Base-by-base conservation (phyloP, 768 basidiomycete genomes). In the Lentinula sp. region DNA sequence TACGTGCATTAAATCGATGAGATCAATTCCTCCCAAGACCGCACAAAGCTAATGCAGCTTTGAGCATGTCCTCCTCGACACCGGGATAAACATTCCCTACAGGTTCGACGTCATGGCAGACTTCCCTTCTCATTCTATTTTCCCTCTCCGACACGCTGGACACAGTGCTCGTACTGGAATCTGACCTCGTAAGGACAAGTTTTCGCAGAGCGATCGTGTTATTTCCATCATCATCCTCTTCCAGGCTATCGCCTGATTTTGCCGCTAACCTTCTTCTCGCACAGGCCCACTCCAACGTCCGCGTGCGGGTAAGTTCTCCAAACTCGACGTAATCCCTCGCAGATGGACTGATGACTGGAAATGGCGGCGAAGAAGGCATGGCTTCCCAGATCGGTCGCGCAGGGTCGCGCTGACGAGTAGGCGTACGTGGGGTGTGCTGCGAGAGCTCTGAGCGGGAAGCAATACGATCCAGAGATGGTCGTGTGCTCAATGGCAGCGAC, bases 281-380 rank as follows among this genome's bases (percentile, higher is more conserved):
- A 70, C 88, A 90, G 0, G 88, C 88, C 87, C 87, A 89, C 66
- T 90, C 89, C 60, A 91, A 74, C 11, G 87, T 86, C 34, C 78
- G 78, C 23, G 80, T 76, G 18, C 73, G 74, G 65, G 79, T 78
- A 37, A 76, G 74, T 43, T 77, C 75, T 21, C 77, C 78, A 56
- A 81, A 79, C 28, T 79, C 78, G 64, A 82, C 74, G 56, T 76
- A 79, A 48, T 80, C 80, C 60, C 75, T 72, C 2, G 75, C 72
- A 15, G 69, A 70, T 0, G 86, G 85, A 62, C 84, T 84, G 42
- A 78, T 76, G 4, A 82, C 80, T 7, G 79, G 75, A 2, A 76
- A 77, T 37, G 84, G 73, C 1, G 89, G 89, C 0, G 85, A 87
- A 1, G 84, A 86, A 52, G 83, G 84, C 78, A 88, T 85, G 66